Conservation (phyloP, 139 green algal species). For the Coelastrella sp. region DNA sequence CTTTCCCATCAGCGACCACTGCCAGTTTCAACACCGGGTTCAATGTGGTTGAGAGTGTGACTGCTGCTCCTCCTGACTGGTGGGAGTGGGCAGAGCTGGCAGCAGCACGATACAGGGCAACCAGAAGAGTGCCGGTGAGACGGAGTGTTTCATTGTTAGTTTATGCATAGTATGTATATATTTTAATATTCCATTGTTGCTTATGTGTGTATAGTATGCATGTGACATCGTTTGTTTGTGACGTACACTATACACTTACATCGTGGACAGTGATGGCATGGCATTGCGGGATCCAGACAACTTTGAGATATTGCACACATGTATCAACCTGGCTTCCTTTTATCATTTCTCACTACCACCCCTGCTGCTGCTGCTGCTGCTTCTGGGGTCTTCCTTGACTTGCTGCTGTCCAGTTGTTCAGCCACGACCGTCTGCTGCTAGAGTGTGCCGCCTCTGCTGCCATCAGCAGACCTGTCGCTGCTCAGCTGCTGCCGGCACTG, state of each 20-base stretch:
- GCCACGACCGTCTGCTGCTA: slow-evolving; percentile 76
- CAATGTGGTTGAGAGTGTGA: slow-evolving; percentile 86
- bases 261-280: too few species aligned
- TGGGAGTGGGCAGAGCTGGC: slow-evolving; percentile 63
- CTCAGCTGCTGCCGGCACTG: slow-evolving; percentile 69
- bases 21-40: slow-evolving; percentile 86
- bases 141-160: background rate
- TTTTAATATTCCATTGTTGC: background rate
- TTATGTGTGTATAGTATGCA: background rate
- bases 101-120: background rate
- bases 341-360: background rate
- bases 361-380: slow-evolving; percentile 18
- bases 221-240: too few species aligned
- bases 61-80: slow-evolving; percentile 89
- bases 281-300: too few species aligned
- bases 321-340: background rate
- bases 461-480: slow-evolving; percentile 30
- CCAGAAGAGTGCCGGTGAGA: slow-evolving; percentile 12
- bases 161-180: background rate
- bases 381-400: background rate
- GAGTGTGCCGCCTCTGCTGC: slow-evolving; percentile 18
- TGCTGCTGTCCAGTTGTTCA: slow-evolving; percentile 56
- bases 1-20: slow-evolving; percentile 88
- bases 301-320: background rate
- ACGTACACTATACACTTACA: too few species aligned